A percentile compares a stretch with the other conserved stretches of the same genome.
Conservation (phyloP, 495 filamentous ascomycete species). For the Antarctomyces pellizariae region DNA sequence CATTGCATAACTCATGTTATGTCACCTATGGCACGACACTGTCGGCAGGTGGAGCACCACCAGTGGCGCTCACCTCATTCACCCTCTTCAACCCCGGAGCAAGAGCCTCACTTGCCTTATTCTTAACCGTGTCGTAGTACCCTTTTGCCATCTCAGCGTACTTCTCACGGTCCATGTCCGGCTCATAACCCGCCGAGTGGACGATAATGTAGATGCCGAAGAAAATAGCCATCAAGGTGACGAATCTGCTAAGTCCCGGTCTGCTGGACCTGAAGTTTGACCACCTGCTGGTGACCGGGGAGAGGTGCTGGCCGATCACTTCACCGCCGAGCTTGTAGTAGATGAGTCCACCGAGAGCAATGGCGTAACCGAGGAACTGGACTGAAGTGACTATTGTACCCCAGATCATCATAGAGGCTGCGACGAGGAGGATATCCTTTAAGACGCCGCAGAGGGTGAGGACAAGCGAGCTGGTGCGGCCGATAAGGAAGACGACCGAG, state of each 20-base stretch:
- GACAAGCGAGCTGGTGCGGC: constrained; percentile 87
- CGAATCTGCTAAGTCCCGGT: constrained; percentile 52
- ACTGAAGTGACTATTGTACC: constrained; percentile 54
- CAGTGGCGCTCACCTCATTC: too few species aligned
- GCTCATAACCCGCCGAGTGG: too few species aligned
- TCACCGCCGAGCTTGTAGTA: constrained; percentile 94
- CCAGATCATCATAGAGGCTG: constrained; percentile 77
- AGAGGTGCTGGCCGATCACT: constrained; percentile 54
- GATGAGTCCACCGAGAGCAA: constrained; percentile 73
- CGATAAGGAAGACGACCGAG: constrained; percentile 88
- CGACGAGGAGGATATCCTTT: constrained; percentile 91
- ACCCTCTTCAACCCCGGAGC: too few species aligned
- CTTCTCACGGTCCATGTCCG: too few species aligned
- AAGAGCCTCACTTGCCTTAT: too few species aligned
- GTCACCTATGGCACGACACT: too few species aligned
- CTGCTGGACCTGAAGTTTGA: constrained; percentile 59
- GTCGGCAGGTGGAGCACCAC: too few species aligned
- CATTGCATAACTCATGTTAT: too few species aligned
- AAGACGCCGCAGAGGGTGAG: constrained; percentile 94
- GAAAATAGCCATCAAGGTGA: constrained; percentile 37
- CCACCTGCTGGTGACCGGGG: constrained; percentile 49
- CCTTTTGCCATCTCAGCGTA: too few species aligned
- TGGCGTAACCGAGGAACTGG: constrained; percentile 86
- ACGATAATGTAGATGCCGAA: constrained; percentile 47
- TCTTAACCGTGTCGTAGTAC: too few species aligned